Conservation (phyloP, 2,329 filamentous ascomycete species). For the Ceratocystis cubensis region DNA sequence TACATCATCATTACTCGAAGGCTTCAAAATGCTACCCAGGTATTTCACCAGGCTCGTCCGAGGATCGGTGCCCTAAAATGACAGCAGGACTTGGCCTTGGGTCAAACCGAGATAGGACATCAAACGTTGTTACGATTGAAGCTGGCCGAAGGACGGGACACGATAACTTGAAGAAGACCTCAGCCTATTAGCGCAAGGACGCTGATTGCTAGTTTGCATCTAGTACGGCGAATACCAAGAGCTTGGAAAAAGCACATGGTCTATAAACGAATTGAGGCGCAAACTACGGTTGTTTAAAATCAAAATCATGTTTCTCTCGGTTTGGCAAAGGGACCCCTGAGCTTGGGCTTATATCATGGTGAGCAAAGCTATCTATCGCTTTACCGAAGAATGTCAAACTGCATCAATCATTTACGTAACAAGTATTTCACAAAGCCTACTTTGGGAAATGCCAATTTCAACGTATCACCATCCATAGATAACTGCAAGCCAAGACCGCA, state of each 20-base stretch:
- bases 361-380: background rate
- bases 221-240: slow-evolving; percentile 14
- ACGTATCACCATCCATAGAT: background rate
- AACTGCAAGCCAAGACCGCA: background rate
- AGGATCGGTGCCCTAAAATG: background rate
- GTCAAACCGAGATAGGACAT: background rate
- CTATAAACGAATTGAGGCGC: background rate
- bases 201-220: slow-evolving; percentile 9
- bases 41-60: background rate
- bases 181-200: background rate
- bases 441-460: background rate
- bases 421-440: background rate
- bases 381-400: background rate
- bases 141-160: background rate
- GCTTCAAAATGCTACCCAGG: too few relatives aligned
- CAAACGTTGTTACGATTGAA: background rate
- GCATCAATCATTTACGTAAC: slow-evolving; percentile 9
- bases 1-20: too few relatives aligned
- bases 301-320: background rate
- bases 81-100: background rate
- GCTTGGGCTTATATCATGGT: background rate
- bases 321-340: background rate
- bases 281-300: background rate
- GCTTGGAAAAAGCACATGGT: background rate
- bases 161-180: background rate